These are phyloP conservation scores for Aspergillus haitiensis DNA, from an alignment of 495 filamentous ascomycete species.

Conservation along the genomic window DNA sequence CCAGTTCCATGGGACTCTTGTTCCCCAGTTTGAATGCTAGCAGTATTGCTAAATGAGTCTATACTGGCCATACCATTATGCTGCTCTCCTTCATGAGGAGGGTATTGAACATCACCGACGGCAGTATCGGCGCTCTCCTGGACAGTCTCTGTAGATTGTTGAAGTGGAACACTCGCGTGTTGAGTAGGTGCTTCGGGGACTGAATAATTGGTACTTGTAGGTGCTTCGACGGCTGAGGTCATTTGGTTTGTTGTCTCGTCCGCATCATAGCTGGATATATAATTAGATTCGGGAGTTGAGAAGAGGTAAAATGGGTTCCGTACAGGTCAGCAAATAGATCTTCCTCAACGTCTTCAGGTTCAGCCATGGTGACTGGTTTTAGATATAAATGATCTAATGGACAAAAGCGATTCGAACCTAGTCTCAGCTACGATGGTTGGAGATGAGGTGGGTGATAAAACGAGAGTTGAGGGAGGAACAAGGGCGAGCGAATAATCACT, in stretches of 20 bases:
- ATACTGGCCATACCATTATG: slow-evolving; percentile 66
- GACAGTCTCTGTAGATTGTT: slow-evolving; percentile 35
- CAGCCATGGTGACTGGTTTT: slow-evolving; percentile 60
- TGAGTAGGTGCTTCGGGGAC: slow-evolving; percentile 26
- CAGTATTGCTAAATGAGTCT: slow-evolving; percentile 43
- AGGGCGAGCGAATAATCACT: background rate
- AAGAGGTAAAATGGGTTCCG: slow-evolving; percentile 30
- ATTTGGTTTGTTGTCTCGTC: slow-evolving; percentile 61
- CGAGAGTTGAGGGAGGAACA: background rate
- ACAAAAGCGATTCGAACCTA: background rate
- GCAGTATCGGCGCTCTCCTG: slow-evolving; percentile 43
- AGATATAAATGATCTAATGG: slow-evolving; percentile 1
- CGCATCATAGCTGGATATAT: slow-evolving; percentile 73
- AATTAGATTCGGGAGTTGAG: slow-evolving; percentile 5
- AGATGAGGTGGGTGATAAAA: background rate
- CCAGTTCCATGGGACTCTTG: slow-evolving; percentile 56
- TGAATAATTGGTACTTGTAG: slow-evolving; percentile 32
- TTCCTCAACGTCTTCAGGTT: slow-evolving; percentile 88
- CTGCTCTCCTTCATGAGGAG: slow-evolving; percentile 52
- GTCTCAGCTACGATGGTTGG: background rate
- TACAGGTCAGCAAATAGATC: slow-evolving; percentile 99
- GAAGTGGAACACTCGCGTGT: slow-evolving; percentile 25
- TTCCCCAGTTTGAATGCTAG: slow-evolving; percentile 32
- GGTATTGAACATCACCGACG: slow-evolving; percentile 37
- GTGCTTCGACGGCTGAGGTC: slow-evolving; percentile 34